Evolutionary conservation across 2,329 filamentous ascomycete genomes (phyloP).

Genomic region (Elsinoe perseae): DNA sequence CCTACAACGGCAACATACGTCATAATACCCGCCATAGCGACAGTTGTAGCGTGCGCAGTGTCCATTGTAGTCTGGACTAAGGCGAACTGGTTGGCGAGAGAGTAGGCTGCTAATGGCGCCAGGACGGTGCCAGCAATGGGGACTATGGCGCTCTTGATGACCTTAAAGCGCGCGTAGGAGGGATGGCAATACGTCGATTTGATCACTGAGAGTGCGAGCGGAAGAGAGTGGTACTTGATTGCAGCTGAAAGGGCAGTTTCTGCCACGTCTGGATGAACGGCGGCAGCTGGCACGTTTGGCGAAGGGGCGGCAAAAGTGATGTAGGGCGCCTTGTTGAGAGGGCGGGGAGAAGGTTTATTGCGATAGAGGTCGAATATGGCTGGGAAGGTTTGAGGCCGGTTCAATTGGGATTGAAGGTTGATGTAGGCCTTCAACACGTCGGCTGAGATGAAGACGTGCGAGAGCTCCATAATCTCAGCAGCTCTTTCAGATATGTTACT

Average conservation of each 20-base stretch:
- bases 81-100: conserved; percentile 60
- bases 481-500: conserved; percentile 47
- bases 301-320: conserved; percentile 56
- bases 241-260: conserved; percentile 69
- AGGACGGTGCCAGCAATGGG: conserved; percentile 50
- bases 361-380: conserved; percentile 75
- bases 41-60: conserved; percentile 60
- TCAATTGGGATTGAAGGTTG: conserved; percentile 63
- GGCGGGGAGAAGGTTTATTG: conserved; percentile 64
- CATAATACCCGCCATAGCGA: conserved; percentile 72
- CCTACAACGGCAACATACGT: conserved; percentile 77
- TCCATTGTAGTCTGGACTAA: conserved; percentile 70
- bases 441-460: conserved; percentile 72
- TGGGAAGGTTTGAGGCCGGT: conserved; percentile 67
- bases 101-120: conserved; percentile 61
- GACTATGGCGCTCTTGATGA: conserved; percentile 55
- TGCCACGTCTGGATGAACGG: conserved; percentile 63
- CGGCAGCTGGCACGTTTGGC: conserved; percentile 54
- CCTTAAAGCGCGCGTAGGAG: conserved; percentile 60
- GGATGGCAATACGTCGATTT: conserved; percentile 59
- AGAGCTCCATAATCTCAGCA: conserved; percentile 64
- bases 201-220: conserved; percentile 67
- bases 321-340: conserved; percentile 39
- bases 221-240: conserved; percentile 68
- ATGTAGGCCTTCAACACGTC: conserved; percentile 67